phyloP scores from a whole-genome alignment of 1,139 yeast species.

The Geotrichum candidum region DNA sequence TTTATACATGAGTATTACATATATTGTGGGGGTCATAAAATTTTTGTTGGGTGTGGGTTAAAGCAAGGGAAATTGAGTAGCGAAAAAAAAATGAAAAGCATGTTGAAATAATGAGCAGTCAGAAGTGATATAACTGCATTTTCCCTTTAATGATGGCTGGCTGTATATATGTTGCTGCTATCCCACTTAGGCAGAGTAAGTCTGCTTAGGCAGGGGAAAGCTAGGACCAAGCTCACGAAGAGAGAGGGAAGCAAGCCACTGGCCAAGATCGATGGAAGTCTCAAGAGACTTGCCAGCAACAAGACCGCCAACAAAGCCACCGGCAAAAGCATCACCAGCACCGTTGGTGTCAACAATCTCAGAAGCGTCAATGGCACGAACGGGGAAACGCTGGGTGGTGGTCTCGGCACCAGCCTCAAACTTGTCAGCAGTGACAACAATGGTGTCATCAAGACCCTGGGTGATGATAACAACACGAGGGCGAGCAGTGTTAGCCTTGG shows the following conservation, averaged over 20 bases:
- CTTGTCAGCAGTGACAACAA: slow-evolving; percentile 47
- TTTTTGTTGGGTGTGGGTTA: neutral
- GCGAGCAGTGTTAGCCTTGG: slow-evolving; percentile 65
- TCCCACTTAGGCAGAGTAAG: slow-evolving; percentile 35
- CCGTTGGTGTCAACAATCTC: slow-evolving; percentile 91
- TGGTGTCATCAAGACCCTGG: slow-evolving; percentile 82
- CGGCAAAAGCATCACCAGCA: slow-evolving; percentile 99
- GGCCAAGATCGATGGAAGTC: slow-evolving; percentile 75
- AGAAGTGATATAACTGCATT: neutral
- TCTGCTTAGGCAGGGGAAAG: slow-evolving; percentile 71
- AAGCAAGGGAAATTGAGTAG: neutral
- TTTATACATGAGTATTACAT: neutral
- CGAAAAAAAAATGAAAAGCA: neutral
- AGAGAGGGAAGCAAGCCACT: slow-evolving; percentile 91
- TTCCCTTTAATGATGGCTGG: neutral
- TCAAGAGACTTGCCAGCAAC: slow-evolving; percentile 62
- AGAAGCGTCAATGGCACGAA: slow-evolving; percentile 59
- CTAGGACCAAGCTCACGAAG: slow-evolving; percentile 93
- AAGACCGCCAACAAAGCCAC: slow-evolving; percentile 89
- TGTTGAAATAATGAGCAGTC: slow-evolving; percentile 1
- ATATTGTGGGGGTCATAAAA: neutral
- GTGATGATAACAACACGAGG: slow-evolving; percentile 86
- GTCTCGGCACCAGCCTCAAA: slow-evolving; percentile 40
- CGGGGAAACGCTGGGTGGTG: slow-evolving; percentile 54
- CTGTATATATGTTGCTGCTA: neutral